These are phyloP conservation scores for Vanderwaltozyma verrucispora DNA, from an alignment of 805 yeast species.

Conservation along the genomic window DNA sequence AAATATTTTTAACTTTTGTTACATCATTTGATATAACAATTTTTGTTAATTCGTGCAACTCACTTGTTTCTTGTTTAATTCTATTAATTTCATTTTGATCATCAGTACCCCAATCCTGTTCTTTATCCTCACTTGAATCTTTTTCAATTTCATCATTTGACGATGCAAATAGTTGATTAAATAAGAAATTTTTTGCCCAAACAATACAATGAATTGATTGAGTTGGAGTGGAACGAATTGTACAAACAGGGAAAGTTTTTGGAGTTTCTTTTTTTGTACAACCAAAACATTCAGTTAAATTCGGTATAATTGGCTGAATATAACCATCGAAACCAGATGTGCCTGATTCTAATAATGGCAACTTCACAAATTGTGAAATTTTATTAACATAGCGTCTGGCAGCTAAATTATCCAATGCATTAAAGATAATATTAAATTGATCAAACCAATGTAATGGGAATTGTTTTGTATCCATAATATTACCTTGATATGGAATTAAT, in stretches of 20 bases:
- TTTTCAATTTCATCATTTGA: conserved; percentile 26
- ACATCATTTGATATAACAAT: conserved; percentile 26
- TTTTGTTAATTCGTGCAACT: conserved; percentile 40
- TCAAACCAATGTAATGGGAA: conserved; percentile 72
- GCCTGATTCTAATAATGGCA: conserved; percentile 85
- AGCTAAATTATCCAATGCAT: conserved; percentile 88
- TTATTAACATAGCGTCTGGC: conserved; percentile 87
- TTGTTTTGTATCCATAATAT: conserved; percentile 63
- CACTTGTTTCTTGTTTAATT: conserved; percentile 57
- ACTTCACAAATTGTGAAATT: conserved; percentile 61
- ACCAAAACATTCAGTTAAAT: conserved; percentile 82
- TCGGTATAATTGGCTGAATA: conserved; percentile 82
- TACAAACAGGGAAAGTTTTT: conserved; percentile 89
- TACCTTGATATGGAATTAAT: conserved; percentile 72
- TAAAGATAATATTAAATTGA: conserved; percentile 71
- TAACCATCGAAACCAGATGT: conserved; percentile 95
- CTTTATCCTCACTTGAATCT: conserved; percentile 31
- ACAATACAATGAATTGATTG: conserved; percentile 94
- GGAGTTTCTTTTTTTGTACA: conserved; percentile 84
- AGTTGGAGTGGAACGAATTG: conserved; percentile 93
- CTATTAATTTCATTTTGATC: conserved; percentile 56
- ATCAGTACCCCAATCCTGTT: conserved; percentile 48
- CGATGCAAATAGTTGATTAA: conserved; percentile 61
- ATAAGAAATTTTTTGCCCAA: conserved; percentile 92
- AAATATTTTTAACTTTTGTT: conserved; percentile 33